Base-by-base conservation (phyloP, 805 yeast species). In the Clavispora santaluciae region DNA sequence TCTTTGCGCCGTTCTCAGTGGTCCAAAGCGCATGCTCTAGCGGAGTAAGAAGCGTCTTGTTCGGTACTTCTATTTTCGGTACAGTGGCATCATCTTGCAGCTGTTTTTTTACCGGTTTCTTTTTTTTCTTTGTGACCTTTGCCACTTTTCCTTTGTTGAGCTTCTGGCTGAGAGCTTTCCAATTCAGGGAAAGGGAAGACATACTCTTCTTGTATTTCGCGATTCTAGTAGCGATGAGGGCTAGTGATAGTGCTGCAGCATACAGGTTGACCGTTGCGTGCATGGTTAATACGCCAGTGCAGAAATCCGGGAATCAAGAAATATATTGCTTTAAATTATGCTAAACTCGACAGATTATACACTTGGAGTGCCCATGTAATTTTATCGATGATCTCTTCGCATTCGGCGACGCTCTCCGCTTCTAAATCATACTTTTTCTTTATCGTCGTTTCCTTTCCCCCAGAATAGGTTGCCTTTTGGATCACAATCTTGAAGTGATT, bases 391-490 rank as follows among this genome's bases (percentile, higher is more conserved):
- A 91, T 90, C 46, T 86, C 95, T 26, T 70, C 72, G 35, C 93
- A 78, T 43, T 84, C 84, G 2, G 59, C 57, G 0, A 72, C 66
- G 34, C 72, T 75, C 5, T 70, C 68, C 0, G 96, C 93, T 53
- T 90, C 97, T 42, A 91, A 73, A 53, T 88, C 95, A 59, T 91
- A 90, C 52, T 93, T 78, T 59, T 90, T 89, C 23, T 83, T 76
- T 2, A 85, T 83, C 2, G 74, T 73, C 0, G 79, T 66, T 52
- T 85, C 86, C 60, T 74, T 72, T 2, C 55, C 49, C 1, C 54
- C 51, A 15, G 43, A 39, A 33, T 61, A 67, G 6, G 48, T 56
- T 11, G 56, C 63, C 41, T 66, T 68, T 33, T 56, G 49, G 6
- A 89, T 81, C 12, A 86, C 81, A 6, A 91, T 78, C 59, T 90